Evolutionary conservation across 2,329 filamentous ascomycete species (phyloP), one percentile per base, ranked within the genome.

Genomic region (Periglandula ipomoeae): DNA sequence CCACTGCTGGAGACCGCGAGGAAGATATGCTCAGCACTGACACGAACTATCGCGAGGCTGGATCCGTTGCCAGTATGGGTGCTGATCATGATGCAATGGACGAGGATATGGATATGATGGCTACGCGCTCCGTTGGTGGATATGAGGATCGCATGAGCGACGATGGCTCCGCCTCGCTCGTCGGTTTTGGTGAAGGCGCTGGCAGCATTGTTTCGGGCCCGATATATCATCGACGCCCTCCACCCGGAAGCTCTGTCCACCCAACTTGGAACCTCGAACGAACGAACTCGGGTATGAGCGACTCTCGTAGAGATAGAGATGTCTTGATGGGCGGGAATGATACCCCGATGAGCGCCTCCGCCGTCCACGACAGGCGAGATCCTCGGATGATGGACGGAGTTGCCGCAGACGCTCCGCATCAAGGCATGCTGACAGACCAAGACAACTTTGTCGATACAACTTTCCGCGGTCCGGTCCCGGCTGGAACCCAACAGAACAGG

Each of bases 141-240:
- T 78, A 70, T 50, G 76, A 80, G 52, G 86, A 88, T 55, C 87
- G 85, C 51, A 85, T 93, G 76, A 91, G 87, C 58, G 89, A 95
- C 58, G 89, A 95, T 59, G 85, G 84, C 7, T 84, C 82, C 46
- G 87, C 84, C 2, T 91, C 85, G 53, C 74, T 96, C 5, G 91
- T 96, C 9, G 91, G 86, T 0, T 96, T 96, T 58, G 91, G 91
- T 44, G 90, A 96, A 65, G 91, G 90, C 30, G 90, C 91, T 9
- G 87, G 85, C 56, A 89, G 85, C 64, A 89, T 89, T 5, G 83
- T 90, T 50, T 88, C 83, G 51, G 89, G 89, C 0, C 87, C 87
- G 35, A 85, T 86, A 61, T 77, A 86, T 68, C 71, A 78, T 63
- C 68, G 76, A 52, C 63, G 76, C 43, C 65, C 71, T 45, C 65